Evolutionary conservation across 1,139 yeast species (phyloP), one percentile per base, ranked within the genome.

Genomic region (Saccharomyces hybrid): DNA sequence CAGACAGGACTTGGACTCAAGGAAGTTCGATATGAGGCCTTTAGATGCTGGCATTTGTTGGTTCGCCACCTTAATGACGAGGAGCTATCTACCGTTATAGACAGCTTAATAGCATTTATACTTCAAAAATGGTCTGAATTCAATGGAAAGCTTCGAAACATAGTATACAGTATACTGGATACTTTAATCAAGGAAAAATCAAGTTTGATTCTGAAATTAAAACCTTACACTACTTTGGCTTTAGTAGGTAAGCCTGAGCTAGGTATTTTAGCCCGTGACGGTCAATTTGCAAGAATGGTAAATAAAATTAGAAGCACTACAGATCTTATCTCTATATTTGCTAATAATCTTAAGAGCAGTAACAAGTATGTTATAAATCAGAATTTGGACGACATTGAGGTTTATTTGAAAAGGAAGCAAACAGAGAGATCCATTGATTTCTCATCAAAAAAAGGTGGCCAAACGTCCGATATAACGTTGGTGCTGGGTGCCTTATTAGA

Each of bases 331-430:
- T 55, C 64, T n/a, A 67, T 60, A 34, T 71, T 57, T 62, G 68
- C 62, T 54, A 60, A 54, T 52, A 66, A 60, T 53, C 53, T 61
- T 61, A 63, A 58, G 69, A 70, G 67, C 68, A 62, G 72, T 56
- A 91, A 90, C 67, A 79, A 79, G 52, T 84, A 84, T 71, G 89
- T 91, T 6, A 89, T 89, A 0, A 77, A 80, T 51, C 96, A 89
- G 64, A 90, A 89, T 0, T 72, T 93, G 26, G 77, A 77, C 55
- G 97, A 90, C 65, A 74, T 90, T 46, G 73, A 76, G 21, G 73
- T 75, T 31, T 82, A 79, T 61, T 73, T 86, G 28, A 67, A 74
- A 49, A 54, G 63, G 57, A 60, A 61, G 58, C 71, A 73, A 58
- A 52, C 55, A 7, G 64, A 70, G 24, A 57, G 58, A 8, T 53